phyloP scores from a whole-genome alignment of 257 asterid species.

The Solanum peruvianum region DNA sequence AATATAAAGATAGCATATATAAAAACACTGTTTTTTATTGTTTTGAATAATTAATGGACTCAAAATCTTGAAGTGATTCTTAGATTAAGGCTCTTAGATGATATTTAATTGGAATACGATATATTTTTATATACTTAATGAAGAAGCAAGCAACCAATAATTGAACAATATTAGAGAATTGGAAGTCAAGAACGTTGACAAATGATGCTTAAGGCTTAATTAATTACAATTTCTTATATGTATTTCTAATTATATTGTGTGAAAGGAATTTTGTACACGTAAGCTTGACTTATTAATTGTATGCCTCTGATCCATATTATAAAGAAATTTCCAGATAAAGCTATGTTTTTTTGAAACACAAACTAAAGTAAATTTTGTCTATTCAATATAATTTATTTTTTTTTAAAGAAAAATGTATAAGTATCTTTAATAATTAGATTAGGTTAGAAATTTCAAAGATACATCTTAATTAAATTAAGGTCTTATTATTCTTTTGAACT shows the following conservation, averaged over 20 bases:
- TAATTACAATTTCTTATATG: not conserved
- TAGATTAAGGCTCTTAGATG: not conserved
- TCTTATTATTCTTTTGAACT: no score
- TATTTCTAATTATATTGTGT: not conserved
- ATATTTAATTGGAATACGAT: not conserved
- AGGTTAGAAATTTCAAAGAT: no score
- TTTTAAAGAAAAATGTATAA: no score
- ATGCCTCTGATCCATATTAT: not conserved
- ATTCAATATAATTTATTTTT: not conserved
- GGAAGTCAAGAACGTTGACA: not conserved
- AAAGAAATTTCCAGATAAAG: not conserved
- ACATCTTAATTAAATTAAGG: no score
- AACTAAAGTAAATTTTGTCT: not conserved
- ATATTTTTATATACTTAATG: not conserved
- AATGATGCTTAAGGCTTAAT: not conserved
- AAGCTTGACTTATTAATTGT: not conserved
- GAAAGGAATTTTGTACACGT: not conserved
- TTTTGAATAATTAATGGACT: not conserved
- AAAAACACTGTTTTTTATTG: not conserved
- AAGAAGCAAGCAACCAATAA: not conserved
- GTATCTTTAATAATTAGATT: no score
- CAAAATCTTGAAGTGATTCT: not conserved
- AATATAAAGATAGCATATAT: not conserved
- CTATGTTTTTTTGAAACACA: not conserved
- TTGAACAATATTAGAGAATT: not conserved